phyloP scores from a whole-genome alignment of 2,329 filamentous ascomycete genomes.

The Helminthosporium solani region DNA sequence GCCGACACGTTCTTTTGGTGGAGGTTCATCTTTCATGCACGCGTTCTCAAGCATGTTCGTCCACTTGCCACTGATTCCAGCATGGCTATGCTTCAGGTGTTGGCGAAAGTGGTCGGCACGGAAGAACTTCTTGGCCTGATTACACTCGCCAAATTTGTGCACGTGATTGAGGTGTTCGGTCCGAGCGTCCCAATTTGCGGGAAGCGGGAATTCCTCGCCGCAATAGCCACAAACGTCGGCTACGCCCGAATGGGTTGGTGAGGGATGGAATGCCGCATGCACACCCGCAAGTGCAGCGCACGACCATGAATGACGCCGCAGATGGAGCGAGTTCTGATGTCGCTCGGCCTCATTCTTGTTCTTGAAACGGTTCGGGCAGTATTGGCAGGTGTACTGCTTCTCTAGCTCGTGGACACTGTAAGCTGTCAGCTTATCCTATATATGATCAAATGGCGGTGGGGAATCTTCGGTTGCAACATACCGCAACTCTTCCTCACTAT shows the following conservation, averaged over 20 bases:
- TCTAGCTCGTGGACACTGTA: conserved; percentile 82
- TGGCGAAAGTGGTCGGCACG: conserved; percentile 97
- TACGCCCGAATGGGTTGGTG: conserved; percentile 59
- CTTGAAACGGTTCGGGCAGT: conserved; percentile 94
- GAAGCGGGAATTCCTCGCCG: conserved; percentile 81
- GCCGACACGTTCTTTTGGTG: conserved; percentile 48
- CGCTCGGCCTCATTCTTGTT: conserved; percentile 98
- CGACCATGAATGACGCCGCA: conserved; percentile 93
- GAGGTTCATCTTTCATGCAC: conserved; percentile 88
- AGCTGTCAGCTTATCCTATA: conserved; percentile 17
- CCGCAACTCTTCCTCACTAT: conserved; percentile 79
- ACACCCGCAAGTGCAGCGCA: conserved; percentile 77
- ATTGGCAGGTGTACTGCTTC: conserved; percentile 93
- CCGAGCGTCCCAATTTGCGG: conserved; percentile 84
- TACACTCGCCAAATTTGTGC: conserved; percentile 98
- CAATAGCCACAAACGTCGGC: conserved; percentile 93
- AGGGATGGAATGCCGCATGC: conserved; percentile 84
- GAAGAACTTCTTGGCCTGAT: conserved; percentile 97
- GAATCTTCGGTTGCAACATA: conserved; percentile 51
- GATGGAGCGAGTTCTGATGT: conserved; percentile 91
- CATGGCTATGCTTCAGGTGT: conserved; percentile 96
- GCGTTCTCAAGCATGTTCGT: conserved; percentile 97
- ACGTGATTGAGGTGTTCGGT: conserved; percentile 84
- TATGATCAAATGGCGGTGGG: conserved; percentile 29
- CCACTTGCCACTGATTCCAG: conserved; percentile 96